Evolutionary conservation across 257 asterid species (phyloP), one percentile per base, ranked within the genome.

Genomic region (Forsythia suspensa): DNA sequence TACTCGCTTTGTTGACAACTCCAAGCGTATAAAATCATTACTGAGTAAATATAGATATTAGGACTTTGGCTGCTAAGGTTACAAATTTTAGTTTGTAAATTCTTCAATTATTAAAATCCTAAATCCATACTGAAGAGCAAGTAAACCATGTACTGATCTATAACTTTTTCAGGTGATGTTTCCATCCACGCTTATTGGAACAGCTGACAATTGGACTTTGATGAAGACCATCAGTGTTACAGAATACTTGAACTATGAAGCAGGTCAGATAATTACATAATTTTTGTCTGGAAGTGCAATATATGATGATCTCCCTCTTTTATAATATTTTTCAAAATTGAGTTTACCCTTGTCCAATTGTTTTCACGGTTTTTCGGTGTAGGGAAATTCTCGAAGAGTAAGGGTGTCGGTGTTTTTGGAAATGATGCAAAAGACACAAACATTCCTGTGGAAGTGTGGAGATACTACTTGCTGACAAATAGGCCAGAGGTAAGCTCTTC

Each of bases 361-460:
- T 80, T 52, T 73, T 38, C 55, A 18, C 71, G 74, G 42, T 70
- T 70, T 59, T 55, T 20, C 4, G 77, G 46, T 79, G 51, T 82
- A 95, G 99, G 99, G 39, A 95, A 95, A 82, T 95, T 95, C 85
- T 95, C 99, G 38, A 93, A 95, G 86, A 95, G 95, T 82, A 91
- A 93, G 87, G 99, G 97, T 46, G 70, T 93, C 18, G 98, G 99
- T 77, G 98, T 95, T 69, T 95, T 95, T 84, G 99, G 99, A 61
- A 95, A 93, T 88, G 98, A 95, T 91, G 99, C 83, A 34, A 92
- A 93, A 81, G 96, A 87, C 76, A 90, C 99, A 73, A 84, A 77
- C 77, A 93, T 95, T 74, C 99, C 99, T 65, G 98, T 92, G 66
- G 99, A 93, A 87, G 99, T 92, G 43, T 94, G 99, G 99, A 87